Percentiles rank a stretch among this genome's conserved stretches.
Evolutionary conservation across 371 early-diverging fungal species (phyloP).

Genomic region (Mucor piriformis): DNA sequence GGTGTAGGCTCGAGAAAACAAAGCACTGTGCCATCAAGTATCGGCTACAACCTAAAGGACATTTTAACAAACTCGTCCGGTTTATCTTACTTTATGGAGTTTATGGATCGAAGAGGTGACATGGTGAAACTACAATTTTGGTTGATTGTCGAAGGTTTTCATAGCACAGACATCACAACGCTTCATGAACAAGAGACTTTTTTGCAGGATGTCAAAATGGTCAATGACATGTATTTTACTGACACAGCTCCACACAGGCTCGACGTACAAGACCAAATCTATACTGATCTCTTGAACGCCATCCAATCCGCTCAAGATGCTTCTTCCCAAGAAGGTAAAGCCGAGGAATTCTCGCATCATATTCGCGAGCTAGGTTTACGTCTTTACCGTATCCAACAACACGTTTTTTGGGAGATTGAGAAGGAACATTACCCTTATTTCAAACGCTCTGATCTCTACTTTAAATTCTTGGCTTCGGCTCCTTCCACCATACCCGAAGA

Average conservation of each 20-base stretch:
- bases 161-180: slow-evolving; percentile 30
- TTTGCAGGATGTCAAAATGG: slow-evolving; percentile 62
- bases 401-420: slow-evolving; percentile 70
- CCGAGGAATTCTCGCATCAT: slow-evolving; percentile 9
- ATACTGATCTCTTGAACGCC: slow-evolving; percentile 26
- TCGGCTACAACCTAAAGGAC: slow-evolving; percentile 44
- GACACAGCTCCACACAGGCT: slow-evolving; percentile 55
- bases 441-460: slow-evolving; percentile 66
- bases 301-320: slow-evolving; percentile 17
- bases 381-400: slow-evolving; percentile 46
- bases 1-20: slow-evolving; percentile 19
- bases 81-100: slow-evolving; percentile 82
- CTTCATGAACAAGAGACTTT: slow-evolving; percentile 40
- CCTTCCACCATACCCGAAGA: slow-evolving; percentile 22
- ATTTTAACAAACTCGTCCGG: slow-evolving; percentile 69
- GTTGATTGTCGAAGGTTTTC: slow-evolving; percentile 74
- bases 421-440: slow-evolving; percentile 66
- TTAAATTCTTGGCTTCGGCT: slow-evolving; percentile 61
- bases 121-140: slow-evolving; percentile 76
- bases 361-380: slow-evolving; percentile 28
- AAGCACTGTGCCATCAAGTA: slow-evolving; percentile 10
- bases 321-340: slow-evolving; percentile 3
- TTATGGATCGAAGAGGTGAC: slow-evolving; percentile 73
- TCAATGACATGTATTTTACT: slow-evolving; percentile 74
- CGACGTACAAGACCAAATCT: slow-evolving; percentile 31